Evolutionary conservation across 2,329 filamentous ascomycete species (phyloP), one percentile per base, ranked within the genome.

Genomic region (Aspergillus awamori): DNA sequence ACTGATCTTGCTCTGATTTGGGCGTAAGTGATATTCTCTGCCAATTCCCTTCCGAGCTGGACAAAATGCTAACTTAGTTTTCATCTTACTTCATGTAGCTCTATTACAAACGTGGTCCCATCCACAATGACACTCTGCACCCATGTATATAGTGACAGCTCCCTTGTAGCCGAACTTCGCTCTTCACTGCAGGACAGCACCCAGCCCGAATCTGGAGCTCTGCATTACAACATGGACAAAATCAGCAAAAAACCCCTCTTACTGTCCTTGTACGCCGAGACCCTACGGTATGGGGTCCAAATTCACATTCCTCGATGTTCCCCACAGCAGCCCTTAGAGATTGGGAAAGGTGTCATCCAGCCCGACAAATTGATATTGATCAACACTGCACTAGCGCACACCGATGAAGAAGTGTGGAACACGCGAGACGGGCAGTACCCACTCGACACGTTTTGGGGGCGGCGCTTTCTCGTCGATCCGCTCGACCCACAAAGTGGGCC

Each of bases 1-100:
- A 30, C 56, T 2, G 56, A 58, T 28, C 24, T 58, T 8, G 56
- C 47, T 8, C 26, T 58, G 8, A 58, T 58, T n/a, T 58, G 47
- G 56, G 36, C 56, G 43, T 48, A 48, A 3, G 43, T 48, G 43
- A 20, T 20, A 20, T 11, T 26, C 8, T n/a, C 11, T 22, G 11
- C 24, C 17, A 22, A 11, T 13, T 13, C 4, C 11, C 4, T 6
- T 1, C 45, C 22, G n/a, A 10, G 5, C 26, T 26, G 10, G 5
- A 48, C 10, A 8, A 6, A 4, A 48, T 28, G 5, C 24, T 24
- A 13, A 28, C 45, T 20, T 20, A 28, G 3, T 5, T 26, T 15
- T 28, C 45, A 20, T 20, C 20, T 20, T 20, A 20, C 20, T 20
- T 20, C 20, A 20, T 20, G 20, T 20, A 48, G 45, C 20, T 53